Evolutionary conservation across 1,139 yeast genomes (phyloP), one percentile per base, ranked within the genome.

Genomic region (Maudiozyma humilis): DNA sequence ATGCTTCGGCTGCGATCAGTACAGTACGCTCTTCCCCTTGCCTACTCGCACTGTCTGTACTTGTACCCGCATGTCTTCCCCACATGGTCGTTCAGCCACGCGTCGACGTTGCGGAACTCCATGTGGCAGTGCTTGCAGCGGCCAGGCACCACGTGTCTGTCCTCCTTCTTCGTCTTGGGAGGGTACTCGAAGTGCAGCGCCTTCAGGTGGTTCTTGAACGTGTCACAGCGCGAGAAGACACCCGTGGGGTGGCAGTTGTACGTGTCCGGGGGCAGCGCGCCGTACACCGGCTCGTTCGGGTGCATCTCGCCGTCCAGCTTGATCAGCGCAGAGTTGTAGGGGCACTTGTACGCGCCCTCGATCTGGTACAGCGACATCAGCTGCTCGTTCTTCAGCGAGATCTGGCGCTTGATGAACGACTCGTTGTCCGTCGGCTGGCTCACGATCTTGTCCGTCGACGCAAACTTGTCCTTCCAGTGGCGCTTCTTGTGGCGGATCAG

Each of bases 141-240:
- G 7, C 96, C 96, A 14, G 71, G 62, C 38, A 81, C 83, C 45
- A 75, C 73, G 14, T 66, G 65, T 50, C 96, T 71, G 55, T 83
- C 83, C 52, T 77, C 79, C 64, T 86, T 86, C 57, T 79, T 78
- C 8, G 95, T 86, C 6, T 94, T 94, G 35, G 73, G 72, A 2
- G 96, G 96, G 63, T 87, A 87, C 54, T 78, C 82, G 62, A 87
- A 87, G 61, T 87, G 96, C 51, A 86, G 73, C 3, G 95, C 93
- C 62, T 84, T 85, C 50, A 87, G 70, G 64, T 87, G 96, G 63
- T 86, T 87, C 60, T 87, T 88, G 67, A 79, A 87, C 4, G 96
- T 88, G 64, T 87, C 96, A 60, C 95, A 84, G 35, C 96, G 72
- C 15, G 87, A 77, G 57, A 87, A 87, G 32, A 83, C 78, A 7